Conservation (phyloP, 495 filamentous ascomycete species). For the Podospora pseudopauciseta region DNA sequence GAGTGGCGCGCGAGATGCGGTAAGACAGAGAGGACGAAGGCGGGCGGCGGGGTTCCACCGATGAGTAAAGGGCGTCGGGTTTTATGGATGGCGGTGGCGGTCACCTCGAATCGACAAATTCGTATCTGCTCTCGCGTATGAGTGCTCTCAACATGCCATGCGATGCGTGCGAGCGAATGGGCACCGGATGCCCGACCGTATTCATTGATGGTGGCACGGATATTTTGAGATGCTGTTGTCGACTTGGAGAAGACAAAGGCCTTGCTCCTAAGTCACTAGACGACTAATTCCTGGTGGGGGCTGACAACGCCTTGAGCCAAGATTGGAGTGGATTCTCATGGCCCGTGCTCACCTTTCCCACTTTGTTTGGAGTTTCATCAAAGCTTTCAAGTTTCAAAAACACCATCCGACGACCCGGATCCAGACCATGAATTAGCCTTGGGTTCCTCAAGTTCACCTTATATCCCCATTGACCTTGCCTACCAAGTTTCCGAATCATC, state of each 20-base stretch:
- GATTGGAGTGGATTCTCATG: background rate
- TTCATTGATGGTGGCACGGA: background rate
- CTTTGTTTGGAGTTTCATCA: background rate
- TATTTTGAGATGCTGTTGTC: background rate
- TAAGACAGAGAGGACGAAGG: background rate
- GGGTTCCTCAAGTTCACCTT: no score
- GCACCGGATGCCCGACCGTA: constrained; percentile 2
- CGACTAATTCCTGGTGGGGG: background rate
- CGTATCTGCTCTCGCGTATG: background rate
- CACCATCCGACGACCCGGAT: no score
- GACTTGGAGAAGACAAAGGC: constrained; percentile 1
- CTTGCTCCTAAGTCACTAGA: constrained; percentile 1
- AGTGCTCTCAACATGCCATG: constrained; percentile 3
- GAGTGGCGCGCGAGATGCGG: background rate
- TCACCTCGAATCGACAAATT: background rate
- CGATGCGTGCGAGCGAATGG: background rate
- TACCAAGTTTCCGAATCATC: background rate
- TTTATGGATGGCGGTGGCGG: background rate
- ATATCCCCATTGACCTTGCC: background rate
- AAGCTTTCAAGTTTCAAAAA: background rate
- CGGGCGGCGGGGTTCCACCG: background rate
- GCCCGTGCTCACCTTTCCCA: constrained; percentile 3
- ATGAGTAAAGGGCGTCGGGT: background rate
- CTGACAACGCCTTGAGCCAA: constrained; percentile 3
- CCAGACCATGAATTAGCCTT: no score